A percentile compares a stretch with the other conserved stretches of the same genome.
Evolutionary conservation across 1,139 yeast genomes (phyloP).

Genomic region (Candida sp.): DNA sequence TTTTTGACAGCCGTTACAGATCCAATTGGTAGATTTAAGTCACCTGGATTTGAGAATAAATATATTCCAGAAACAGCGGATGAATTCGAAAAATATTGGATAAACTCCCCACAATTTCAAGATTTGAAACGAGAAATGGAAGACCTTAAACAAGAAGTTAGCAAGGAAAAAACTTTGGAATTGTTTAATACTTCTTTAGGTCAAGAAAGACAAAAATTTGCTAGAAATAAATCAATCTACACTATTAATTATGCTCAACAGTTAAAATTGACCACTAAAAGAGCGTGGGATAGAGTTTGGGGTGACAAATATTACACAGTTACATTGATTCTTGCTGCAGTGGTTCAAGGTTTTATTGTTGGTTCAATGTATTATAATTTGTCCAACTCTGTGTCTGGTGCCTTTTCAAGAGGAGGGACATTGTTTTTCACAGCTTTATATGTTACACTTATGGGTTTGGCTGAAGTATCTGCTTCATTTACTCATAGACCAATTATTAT

Average conservation of each 20-base stretch:
- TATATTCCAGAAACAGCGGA: slow-evolving; percentile 21
- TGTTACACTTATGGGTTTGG: slow-evolving; percentile 54
- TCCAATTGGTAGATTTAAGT: slow-evolving; percentile 60
- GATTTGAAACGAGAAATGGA: slow-evolving; percentile 16
- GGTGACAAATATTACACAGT: slow-evolving; percentile 29
- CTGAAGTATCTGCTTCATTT: slow-evolving; percentile 55
- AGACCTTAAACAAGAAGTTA: slow-evolving; percentile 5
- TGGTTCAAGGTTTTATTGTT: slow-evolving; percentile 28
- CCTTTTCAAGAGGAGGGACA: slow-evolving; percentile 55
- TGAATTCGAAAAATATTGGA: slow-evolving; percentile 26
- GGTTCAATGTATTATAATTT: slow-evolving; percentile 54
- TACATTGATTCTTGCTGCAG: slow-evolving; percentile 22
- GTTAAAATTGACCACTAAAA: slow-evolving; percentile 21
- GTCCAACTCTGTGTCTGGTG: slow-evolving; percentile 44
- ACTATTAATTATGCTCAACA: slow-evolving; percentile 34
- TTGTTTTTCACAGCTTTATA: slow-evolving; percentile 55
- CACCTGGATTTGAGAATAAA: slow-evolving; percentile 41
- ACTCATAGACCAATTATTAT: slow-evolving; percentile 57
- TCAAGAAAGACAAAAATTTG: slow-evolving; percentile 11
- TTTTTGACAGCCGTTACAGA: slow-evolving; percentile 76
- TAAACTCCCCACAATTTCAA: slow-evolving; percentile 15
- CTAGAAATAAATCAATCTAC: slow-evolving; percentile 24
- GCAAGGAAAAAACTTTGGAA: slow-evolving; percentile 11
- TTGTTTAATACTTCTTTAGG: slow-evolving; percentile 26
- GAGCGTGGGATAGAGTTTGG: slow-evolving; percentile 23